Conservation (phyloP, 31 red algal genomes). For the Odonthalia washingtoniensis region DNA sequence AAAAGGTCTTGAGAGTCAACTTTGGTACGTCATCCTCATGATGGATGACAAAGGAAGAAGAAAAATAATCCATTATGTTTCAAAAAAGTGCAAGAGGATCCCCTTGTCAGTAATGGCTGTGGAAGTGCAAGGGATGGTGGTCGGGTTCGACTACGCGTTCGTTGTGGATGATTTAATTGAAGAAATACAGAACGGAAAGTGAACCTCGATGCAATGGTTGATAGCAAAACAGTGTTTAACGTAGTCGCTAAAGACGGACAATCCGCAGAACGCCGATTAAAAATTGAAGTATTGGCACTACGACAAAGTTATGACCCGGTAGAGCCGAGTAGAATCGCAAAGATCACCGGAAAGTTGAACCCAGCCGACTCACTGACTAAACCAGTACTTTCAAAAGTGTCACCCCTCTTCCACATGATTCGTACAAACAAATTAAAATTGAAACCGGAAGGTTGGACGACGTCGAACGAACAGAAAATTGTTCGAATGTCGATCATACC, state of each 20-base stretch:
- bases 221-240: not conserved
- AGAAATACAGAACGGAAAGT: not conserved
- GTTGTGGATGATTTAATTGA: not conserved
- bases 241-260: too few species aligned
- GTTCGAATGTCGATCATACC: too few species aligned
- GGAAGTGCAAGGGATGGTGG: slow-evolving; percentile 88
- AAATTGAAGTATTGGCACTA: not conserved
- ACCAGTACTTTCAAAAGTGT: too few species aligned
- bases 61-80: not conserved
- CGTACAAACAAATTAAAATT: too few species aligned
- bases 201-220: not conserved
- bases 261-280: not conserved
- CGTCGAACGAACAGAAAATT: too few species aligned
- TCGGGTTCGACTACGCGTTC: not conserved
- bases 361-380: too few species aligned
- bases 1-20: not conserved
- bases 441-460: too few species aligned
- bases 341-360: too few species aligned
- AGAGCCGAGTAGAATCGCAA: too few species aligned
- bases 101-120: not conserved
- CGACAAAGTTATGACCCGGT: not conserved
- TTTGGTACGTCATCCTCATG: not conserved
- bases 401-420: too few species aligned
- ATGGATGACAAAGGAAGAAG: not conserved
- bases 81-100: not conserved